These are phyloP conservation scores for Vigna angularis DNA, from an alignment of 306 rosid species.

Conservation along the genomic window DNA sequence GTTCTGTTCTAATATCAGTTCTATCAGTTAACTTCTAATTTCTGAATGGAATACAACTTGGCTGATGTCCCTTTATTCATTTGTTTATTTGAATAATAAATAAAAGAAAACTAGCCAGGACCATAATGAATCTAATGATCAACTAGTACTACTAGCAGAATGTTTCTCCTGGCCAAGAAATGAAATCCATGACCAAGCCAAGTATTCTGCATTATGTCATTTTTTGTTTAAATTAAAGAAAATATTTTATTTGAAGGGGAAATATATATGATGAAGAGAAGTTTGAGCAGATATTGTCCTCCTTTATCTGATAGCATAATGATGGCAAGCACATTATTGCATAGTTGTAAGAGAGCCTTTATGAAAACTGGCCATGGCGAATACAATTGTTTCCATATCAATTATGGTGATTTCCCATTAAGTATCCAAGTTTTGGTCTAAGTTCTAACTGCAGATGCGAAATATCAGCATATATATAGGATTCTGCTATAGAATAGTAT, in stretches of 20 bases:
- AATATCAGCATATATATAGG: too few relatives aligned
- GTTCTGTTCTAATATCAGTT: too few relatives aligned
- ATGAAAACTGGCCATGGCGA: not conserved
- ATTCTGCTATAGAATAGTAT: not conserved
- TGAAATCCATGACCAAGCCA: constrained; percentile 13
- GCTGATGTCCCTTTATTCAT: not conserved
- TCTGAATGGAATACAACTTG: not conserved
- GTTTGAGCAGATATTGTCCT: constrained; percentile 26
- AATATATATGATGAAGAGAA: not conserved
- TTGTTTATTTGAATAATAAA: constrained; percentile 10
- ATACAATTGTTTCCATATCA: not conserved
- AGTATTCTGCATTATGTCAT: not conserved
- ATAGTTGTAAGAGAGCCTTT: not conserved
- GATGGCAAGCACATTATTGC: not conserved
- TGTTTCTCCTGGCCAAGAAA: not conserved
- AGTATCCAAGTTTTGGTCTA: not conserved
- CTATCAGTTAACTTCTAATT: not conserved
- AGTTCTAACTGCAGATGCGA: not conserved
- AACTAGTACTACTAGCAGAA: not conserved
- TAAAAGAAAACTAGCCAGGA: constrained; percentile 11
- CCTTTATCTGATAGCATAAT: not conserved
- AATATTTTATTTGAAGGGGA: not conserved
- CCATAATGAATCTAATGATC: not conserved
- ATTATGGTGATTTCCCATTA: not conserved
- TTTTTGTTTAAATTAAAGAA: not conserved